Evolutionary conservation across 2,329 filamentous ascomycete species (phyloP).

Genomic region (Talaromyces sp.): DNA sequence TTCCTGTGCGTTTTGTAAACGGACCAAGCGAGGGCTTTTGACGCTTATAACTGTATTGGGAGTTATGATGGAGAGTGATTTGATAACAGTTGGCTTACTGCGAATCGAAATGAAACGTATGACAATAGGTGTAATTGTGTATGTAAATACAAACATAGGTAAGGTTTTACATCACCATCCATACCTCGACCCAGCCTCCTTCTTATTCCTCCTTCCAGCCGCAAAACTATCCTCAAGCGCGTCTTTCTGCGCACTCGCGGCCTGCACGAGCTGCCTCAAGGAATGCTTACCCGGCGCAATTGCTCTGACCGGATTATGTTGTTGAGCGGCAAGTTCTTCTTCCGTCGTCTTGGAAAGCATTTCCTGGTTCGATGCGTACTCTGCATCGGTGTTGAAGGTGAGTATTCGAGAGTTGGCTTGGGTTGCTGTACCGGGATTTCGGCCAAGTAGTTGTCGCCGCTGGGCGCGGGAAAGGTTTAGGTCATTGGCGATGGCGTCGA

Average conservation of each 20-base stretch:
- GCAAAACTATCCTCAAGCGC: conserved; percentile 92
- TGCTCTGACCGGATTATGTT: conserved; percentile 76
- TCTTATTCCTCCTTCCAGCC: conserved; percentile 71
- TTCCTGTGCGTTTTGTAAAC: too few species aligned
- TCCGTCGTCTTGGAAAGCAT: conserved; percentile 67
- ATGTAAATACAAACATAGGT: neutral
- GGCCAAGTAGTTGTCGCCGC: conserved; percentile 80
- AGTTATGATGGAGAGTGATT: too few species aligned
- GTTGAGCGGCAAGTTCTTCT: conserved; percentile 45
- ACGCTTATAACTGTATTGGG: too few species aligned
- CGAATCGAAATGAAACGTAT: too few species aligned
- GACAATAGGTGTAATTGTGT: too few species aligned
- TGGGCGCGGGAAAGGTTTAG: conserved; percentile 75
- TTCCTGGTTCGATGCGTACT: conserved; percentile 82
- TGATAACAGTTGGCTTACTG: too few species aligned
- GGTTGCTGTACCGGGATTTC: conserved; percentile 39
- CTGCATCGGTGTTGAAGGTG: conserved; percentile 83
- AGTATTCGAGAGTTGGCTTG: conserved; percentile 63
- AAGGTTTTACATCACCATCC: conserved; percentile 61
- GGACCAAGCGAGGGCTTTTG: too few species aligned
- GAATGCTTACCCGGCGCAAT: conserved; percentile 88
- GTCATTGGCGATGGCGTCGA: conserved; percentile 69
- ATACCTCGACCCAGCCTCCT: conserved; percentile 77
- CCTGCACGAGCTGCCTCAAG: conserved; percentile 80
- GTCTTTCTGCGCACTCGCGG: conserved; percentile 76